Evolutionary conservation across 305 asterid species (phyloP), one percentile per base, ranked within the genome.

Genomic region (Ilex paraguariensis): DNA sequence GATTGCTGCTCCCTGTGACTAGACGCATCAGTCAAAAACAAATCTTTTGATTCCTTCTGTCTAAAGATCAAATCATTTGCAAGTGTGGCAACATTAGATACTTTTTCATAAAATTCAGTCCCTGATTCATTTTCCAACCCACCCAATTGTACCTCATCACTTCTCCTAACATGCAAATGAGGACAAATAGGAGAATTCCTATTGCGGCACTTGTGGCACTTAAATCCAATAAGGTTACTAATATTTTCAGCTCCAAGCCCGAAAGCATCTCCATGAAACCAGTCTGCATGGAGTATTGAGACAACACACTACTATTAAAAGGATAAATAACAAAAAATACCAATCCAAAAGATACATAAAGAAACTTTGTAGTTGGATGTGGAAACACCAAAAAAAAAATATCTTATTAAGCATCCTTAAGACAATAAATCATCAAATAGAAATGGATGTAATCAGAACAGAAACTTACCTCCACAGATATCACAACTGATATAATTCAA

Each of bases 231-330:
- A 60, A 88, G 75, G 60, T 66, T 72, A 70, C 75, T 75, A 66
- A 91, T 70, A 55, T 70, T 83, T 73, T 79, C 93, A 66, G 71
- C 82, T 56, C 71, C 71, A 72, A 83, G 93, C 76, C 64, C 77
- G 70, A 83, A 77, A 65, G 97, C 95, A 65, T 91, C 95, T 70
- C 90, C 96, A 78, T 91, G 98, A 73, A 81, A 84, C 95, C 97
- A 91, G 71, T 73, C 98, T 91, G 95, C 84, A 77, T 31, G 66
- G 40, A 40, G 62, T 60, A 39, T 30, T 66, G 67, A 69, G 48
- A 17, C 56, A 51, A 54, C 64, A 73, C 28, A 44, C 54, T 13
- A 69, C 28, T 57, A 76, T 36, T 36, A 36, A 21, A 21, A 21
- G 28, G 28, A 21, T 21, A 21, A 36, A 36, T 36, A 36, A 36